Base-by-base conservation (phyloP, 306 rosid species). In the Cucumis cinereus region DNA sequence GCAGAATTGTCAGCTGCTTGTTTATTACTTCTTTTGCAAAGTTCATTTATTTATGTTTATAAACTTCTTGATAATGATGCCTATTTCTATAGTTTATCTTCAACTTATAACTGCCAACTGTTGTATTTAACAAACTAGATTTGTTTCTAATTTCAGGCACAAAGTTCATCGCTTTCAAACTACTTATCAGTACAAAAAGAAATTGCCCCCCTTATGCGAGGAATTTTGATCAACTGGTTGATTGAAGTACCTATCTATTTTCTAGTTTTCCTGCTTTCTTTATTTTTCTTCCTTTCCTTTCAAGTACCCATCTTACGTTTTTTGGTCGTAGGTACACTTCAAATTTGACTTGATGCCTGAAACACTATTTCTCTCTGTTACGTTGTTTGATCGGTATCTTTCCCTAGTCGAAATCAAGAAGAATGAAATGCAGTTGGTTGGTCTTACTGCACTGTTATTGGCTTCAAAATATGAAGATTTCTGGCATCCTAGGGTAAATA, bases 391-490 rank as follows among this genome's bases (percentile, higher is more conserved):
- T 30, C 91, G 88, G 81, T 90, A 86, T 88, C 89, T 94, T 68
- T 91, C 98, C 61, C 91, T 72, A 76, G 93, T 85, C 73, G 60
- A 82, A 55, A 73, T 88, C 7, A 76, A 85, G 81, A 94, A 82
- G 86, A 85, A 79, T 76, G 96, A 91, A 76, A 77, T 92, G 88
- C 97, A 91, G 83, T 86, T 91, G 83, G 93, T 94, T 86, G 98
- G 96, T 82, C 92, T 94, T 22, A 89, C 97, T n/a, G 87, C 96
- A 30, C 89, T 94, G 78, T 69, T 94, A 77, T 79, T 94, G 82
- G 97, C 98, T 72, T 91, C 98, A 7, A 94, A 94, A 74, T 91
- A 91, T 15, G 98, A 94, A 82, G 97, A 91, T 58, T 91, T 90
- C 77, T 94, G 97, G 97, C 97, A 91, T 89, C 97, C 97, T 40